Evolutionary conservation across 768 basidiomycete species (phyloP).

Genomic region (Pisolithus tinctorius): DNA sequence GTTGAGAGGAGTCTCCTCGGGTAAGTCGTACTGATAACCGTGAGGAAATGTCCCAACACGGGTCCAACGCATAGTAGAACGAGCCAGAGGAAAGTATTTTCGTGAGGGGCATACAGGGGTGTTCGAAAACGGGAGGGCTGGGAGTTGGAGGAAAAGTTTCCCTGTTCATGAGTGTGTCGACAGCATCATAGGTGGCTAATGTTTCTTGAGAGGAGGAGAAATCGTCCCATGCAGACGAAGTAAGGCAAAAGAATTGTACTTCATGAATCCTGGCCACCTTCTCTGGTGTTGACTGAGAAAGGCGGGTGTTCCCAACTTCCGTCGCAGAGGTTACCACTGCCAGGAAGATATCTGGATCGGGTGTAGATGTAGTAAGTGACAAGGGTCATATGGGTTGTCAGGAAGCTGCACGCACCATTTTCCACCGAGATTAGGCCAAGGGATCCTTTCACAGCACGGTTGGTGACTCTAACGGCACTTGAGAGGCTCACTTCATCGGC

Average conservation of each 20-base stretch:
- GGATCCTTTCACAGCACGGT: slow-evolving; percentile 71
- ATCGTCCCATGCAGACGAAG: slow-evolving; percentile 81
- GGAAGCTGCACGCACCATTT: slow-evolving; percentile 41
- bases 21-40: slow-evolving; percentile 65
- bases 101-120: slow-evolving; percentile 83
- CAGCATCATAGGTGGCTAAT: slow-evolving; percentile 48
- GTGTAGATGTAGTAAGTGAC: slow-evolving; percentile 8
- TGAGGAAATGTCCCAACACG: slow-evolving; percentile 86
- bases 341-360: slow-evolving; percentile 68
- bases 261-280: slow-evolving; percentile 79
- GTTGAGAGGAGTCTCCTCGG: slow-evolving; percentile 36
- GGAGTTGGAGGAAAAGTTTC: slow-evolving; percentile 40
- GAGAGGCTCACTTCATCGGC: slow-evolving; percentile 65
- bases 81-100: slow-evolving; percentile 89
- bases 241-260: slow-evolving; percentile 85
- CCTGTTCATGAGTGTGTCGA: slow-evolving; percentile 38
- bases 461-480: slow-evolving; percentile 61
- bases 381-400: background rate
- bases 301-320: slow-evolving; percentile 66
- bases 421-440: slow-evolving; percentile 74
- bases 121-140: slow-evolving; percentile 61
- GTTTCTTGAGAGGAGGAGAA: slow-evolving; percentile 45
- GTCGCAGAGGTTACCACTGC: slow-evolving; percentile 73
- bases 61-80: slow-evolving; percentile 86
- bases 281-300: slow-evolving; percentile 50